Base-by-base conservation (phyloP, 495 filamentous ascomycete species). In the Penicillium steckii region DNA sequence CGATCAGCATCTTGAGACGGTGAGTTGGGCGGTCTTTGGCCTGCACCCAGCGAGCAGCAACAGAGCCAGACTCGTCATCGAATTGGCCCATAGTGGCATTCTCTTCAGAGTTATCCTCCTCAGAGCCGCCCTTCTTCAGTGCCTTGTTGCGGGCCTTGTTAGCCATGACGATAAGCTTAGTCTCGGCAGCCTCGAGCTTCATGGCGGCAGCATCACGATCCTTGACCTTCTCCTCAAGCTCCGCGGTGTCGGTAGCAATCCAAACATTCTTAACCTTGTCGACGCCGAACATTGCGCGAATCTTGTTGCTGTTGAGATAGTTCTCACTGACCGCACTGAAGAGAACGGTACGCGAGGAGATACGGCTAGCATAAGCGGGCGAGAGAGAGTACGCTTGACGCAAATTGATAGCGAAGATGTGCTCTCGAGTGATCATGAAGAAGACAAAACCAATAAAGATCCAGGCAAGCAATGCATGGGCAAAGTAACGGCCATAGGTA, bases 351-450 rank as follows among this genome's bases (percentile, higher is more conserved):
- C 91, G 84, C 3, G 94, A 95, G 2, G 95, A 97, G 53, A 97
- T 86, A 58, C 93, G 89, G 60, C 84, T 88, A 43, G 91, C 82
- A 68, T 96, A 93, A 23, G 89, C 76, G 13, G 92, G 93, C 30
- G 91, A 92, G 50, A 96, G 79, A 43, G 94, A 77, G 73, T 95
- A 96, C 1, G 95, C 94, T 76, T 98, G 95, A 58, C 93, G 90
- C 51, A 97, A 68, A 69, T 96, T 97, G 80, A 96, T 89, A 70
- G 89, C 96, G 80, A 83, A 97, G 67, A 98, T 86, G 72, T 84
- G 86, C 72, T 98, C 94, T 41, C 95, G 83, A 53, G 92, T 88
- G 53, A 98, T 84, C 67, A 92, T 85, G 65, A 87, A 88, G 73
- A 97, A 87, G 59, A 98, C 75, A 60, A 97, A 94, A 41, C 77